Percentiles rank a stretch among this genome's conserved stretches.
phyloP scores from a whole-genome alignment of 805 yeast genomes.

The Kazachstania taianensis region DNA sequence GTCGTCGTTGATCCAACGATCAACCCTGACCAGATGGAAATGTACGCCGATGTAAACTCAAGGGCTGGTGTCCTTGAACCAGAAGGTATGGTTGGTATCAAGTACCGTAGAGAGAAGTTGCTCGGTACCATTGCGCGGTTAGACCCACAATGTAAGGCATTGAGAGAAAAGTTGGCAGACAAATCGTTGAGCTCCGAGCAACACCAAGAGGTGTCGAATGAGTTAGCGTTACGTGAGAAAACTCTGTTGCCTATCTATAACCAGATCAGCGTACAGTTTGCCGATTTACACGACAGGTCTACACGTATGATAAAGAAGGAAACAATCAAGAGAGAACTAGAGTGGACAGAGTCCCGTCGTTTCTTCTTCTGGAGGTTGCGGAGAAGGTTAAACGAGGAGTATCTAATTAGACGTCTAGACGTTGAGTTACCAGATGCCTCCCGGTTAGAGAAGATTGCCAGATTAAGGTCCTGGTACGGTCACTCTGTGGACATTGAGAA shows the following conservation, averaged over 20 bases:
- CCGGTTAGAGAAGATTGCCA: constrained; percentile 74
- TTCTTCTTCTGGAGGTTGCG: constrained; percentile 98
- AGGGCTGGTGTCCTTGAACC: constrained; percentile 98
- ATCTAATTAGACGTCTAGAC: constrained; percentile 64
- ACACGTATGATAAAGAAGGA: constrained; percentile 97
- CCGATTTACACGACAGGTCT: constrained; percentile 94
- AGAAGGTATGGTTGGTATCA: constrained; percentile 98
- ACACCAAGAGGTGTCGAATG: constrained; percentile 50
- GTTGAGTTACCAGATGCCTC: constrained; percentile 49
- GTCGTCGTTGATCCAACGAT: constrained; percentile 98
- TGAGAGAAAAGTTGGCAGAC: constrained; percentile 51
- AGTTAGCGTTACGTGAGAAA: constrained; percentile 71
- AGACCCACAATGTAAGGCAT: constrained; percentile 62
- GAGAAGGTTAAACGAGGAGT: constrained; percentile 90
- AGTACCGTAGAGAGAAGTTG: constrained; percentile 88
- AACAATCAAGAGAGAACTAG: constrained; percentile 71
- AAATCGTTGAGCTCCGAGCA: constrained; percentile 50
- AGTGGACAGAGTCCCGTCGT: constrained; percentile 84
- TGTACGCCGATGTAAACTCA: constrained; percentile 94
- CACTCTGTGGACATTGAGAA: constrained; percentile 54
- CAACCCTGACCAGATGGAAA: constrained; percentile 95
- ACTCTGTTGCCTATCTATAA: constrained; percentile 76
- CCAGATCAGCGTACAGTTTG: constrained; percentile 91
- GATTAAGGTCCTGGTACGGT: constrained; percentile 83
- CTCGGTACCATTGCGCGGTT: constrained; percentile 85